Evolutionary conservation across 2,329 filamentous ascomycete genomes (phyloP).

Genomic region (Nigrospora sphaerica): DNA sequence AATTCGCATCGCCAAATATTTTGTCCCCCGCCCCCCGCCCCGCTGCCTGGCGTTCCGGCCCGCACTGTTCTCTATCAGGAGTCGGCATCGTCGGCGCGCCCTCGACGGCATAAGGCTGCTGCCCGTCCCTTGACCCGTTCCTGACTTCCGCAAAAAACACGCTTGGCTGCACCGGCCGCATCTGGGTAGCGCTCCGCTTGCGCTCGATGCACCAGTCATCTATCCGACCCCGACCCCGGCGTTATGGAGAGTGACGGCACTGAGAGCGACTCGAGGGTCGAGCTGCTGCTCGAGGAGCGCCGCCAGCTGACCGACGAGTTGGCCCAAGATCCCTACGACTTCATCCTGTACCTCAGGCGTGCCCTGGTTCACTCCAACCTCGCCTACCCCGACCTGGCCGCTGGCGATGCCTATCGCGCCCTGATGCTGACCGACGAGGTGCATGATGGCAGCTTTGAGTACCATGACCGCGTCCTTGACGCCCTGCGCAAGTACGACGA

Average conservation of each 20-base stretch:
- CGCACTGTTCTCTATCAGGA: too few relatives aligned
- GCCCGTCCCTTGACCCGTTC: too few relatives aligned
- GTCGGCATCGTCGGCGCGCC: too few relatives aligned
- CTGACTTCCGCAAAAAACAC: too few relatives aligned
- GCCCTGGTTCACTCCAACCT: slow-evolving; percentile 65
- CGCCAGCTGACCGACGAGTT: slow-evolving; percentile 50
- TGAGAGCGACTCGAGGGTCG: slow-evolving; percentile 30
- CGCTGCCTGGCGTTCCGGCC: too few relatives aligned
- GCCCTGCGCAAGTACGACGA: slow-evolving; percentile 35
- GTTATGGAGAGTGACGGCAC: slow-evolving; percentile 11
- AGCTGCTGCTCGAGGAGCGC: slow-evolving; percentile 45
- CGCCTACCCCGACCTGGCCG: slow-evolving; percentile 83
- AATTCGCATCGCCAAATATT: too few relatives aligned
- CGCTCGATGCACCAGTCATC: too few relatives aligned
- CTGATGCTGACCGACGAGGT: slow-evolving; percentile 82
- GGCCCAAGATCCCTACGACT: slow-evolving; percentile 47
- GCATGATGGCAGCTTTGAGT: slow-evolving; percentile 72
- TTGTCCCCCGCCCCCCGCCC: too few relatives aligned
- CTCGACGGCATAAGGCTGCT: too few relatives aligned
- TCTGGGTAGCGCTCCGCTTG: too few relatives aligned
- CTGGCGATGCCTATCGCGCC: slow-evolving; percentile 83
- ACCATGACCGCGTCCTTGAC: slow-evolving; percentile 60
- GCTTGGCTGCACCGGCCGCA: too few relatives aligned
- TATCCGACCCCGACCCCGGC: neutral
- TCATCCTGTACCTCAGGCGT: slow-evolving; percentile 60